A percentile compares a stretch with the other conserved stretches of the same genome.
These are phyloP conservation scores for Scalesia atractyloides DNA, from an alignment of 129 eudicot species.

Conservation along the genomic window DNA sequence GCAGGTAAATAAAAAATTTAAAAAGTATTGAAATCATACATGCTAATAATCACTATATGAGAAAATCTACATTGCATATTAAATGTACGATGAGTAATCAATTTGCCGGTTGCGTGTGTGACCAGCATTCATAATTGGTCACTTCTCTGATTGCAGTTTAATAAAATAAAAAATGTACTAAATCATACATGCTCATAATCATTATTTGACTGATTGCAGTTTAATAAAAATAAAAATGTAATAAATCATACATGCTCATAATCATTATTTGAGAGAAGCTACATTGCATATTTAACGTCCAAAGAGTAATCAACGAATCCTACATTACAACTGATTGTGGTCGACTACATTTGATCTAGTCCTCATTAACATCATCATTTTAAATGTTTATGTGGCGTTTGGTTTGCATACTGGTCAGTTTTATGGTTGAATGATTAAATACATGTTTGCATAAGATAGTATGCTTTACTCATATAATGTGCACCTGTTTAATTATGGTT, in stretches of 20 bases:
- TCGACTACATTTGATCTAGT: background rate
- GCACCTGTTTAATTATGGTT: background rate
- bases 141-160: constrained; percentile 1
- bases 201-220: background rate
- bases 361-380: constrained; percentile 10
- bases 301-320: constrained; percentile 7
- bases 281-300: constrained; percentile 1
- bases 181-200: constrained; percentile 6
- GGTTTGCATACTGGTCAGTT: constrained; percentile 15
- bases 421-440: constrained; percentile 2
- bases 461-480: constrained; percentile 13
- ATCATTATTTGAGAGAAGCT: constrained; percentile 15
- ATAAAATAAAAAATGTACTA: constrained; percentile 5
- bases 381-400: constrained; percentile 15
- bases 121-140: constrained; percentile 2
- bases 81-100: constrained; percentile 10
- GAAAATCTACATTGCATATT: constrained; percentile 12
- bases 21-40: constrained; percentile 10
- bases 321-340: constrained; percentile 2
- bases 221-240: background rate
- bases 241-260: constrained; percentile 7
- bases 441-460: constrained; percentile 1
- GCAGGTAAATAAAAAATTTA: background rate
- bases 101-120: background rate
- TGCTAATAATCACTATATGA: constrained; percentile 10